Percentiles rank a stretch among this genome's conserved stretches.
phyloP scores from a whole-genome alignment of 305 asterid genomes.

The Petunia hybrid region DNA sequence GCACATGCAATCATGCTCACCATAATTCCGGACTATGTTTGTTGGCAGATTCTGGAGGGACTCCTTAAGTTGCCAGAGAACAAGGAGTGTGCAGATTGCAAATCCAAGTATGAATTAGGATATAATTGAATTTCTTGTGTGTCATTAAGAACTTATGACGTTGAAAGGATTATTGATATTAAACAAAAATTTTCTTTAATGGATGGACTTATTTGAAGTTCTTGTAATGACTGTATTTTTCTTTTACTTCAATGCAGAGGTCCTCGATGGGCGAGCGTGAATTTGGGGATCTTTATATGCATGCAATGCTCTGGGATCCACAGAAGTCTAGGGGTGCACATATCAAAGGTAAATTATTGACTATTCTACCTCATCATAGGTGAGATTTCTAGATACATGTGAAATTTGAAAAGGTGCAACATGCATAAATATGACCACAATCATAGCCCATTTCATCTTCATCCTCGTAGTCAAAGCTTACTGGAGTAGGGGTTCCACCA shows the following conservation, averaged over 20 bases:
- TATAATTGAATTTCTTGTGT: neutral
- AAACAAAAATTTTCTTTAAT: constrained; percentile 21
- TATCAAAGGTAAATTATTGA: constrained; percentile 73
- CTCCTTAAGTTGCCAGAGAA: constrained; percentile 93
- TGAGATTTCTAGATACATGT: neutral
- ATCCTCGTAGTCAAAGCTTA: too few relatives aligned
- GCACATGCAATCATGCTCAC: constrained; percentile 5
- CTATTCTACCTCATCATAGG: neutral
- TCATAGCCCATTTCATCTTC: too few relatives aligned
- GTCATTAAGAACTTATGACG: constrained; percentile 22
- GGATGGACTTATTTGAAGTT: constrained; percentile 24
- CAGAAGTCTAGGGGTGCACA: constrained; percentile 98
- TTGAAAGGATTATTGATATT: constrained; percentile 19
- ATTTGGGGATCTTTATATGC: constrained; percentile 94
- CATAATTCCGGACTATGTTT: constrained; percentile 32
- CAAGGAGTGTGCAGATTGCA: constrained; percentile 97
- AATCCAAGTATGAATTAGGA: constrained; percentile 70
- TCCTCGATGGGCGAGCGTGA: constrained; percentile 99
- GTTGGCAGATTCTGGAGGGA: constrained; percentile 85
- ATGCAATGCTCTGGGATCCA: constrained; percentile 98
- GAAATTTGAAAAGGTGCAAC: constrained; percentile 20
- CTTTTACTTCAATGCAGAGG: constrained; percentile 62
- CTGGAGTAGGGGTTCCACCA: too few relatives aligned
- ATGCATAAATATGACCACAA: neutral
- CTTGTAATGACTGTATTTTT: neutral